phyloP scores from a whole-genome alignment of 2,329 filamentous ascomycete genomes.

The Colletotrichum shisoi region DNA sequence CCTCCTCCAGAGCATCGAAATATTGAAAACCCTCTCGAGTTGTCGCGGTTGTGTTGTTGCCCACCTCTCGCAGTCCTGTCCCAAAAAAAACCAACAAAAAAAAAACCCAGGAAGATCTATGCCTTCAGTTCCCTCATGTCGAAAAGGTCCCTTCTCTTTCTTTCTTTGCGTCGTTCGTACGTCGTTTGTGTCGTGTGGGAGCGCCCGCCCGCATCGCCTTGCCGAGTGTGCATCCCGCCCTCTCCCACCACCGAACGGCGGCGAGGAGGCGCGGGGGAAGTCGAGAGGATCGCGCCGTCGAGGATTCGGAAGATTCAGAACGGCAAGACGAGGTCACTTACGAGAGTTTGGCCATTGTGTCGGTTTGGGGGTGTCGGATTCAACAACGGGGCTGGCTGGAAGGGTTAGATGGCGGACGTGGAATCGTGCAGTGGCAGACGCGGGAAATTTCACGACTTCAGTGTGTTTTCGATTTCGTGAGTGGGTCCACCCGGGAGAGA shows the following conservation, averaged over 20 bases:
- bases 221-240: slow-evolving; percentile 18
- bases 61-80: not conserved
- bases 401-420: slow-evolving; percentile 39
- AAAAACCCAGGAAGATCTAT: not conserved
- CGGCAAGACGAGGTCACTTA: slow-evolving; percentile 54
- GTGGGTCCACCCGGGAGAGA: slow-evolving; percentile 20
- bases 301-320: slow-evolving; percentile 13
- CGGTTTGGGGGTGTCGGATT: slow-evolving; percentile 50
- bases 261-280: slow-evolving; percentile 38
- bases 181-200: slow-evolving; percentile 19
- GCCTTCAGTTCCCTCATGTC: not conserved
- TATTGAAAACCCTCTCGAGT: not conserved
- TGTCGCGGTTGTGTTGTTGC: not conserved
- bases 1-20: not conserved
- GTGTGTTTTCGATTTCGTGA: slow-evolving; percentile 34
- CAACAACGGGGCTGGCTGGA: slow-evolving; percentile 40
- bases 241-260: slow-evolving; percentile 36
- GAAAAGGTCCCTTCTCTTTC: slow-evolving; percentile 18
- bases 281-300: slow-evolving; percentile 14
- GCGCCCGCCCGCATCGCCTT: slow-evolving; percentile 31
- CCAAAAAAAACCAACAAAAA: not conserved
- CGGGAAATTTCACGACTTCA: slow-evolving; percentile 39
- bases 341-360: slow-evolving; percentile 71
- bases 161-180: slow-evolving; percentile 25
- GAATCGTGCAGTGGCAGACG: slow-evolving; percentile 26